Conservation (phyloP, 345 rosid species). For the Raphanus sativus region DNA sequence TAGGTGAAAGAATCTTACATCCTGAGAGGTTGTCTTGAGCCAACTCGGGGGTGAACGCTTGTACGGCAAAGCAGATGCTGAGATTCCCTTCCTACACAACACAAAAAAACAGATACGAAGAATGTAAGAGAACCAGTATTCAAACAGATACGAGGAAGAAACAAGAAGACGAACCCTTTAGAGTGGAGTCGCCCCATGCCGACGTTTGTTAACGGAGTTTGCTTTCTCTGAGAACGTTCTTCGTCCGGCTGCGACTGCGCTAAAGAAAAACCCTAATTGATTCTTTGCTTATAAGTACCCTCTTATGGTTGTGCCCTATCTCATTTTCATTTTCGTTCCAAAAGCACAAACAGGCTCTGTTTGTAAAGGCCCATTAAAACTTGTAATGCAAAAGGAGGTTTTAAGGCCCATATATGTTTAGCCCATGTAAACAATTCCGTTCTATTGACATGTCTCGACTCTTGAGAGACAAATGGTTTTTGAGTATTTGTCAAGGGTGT, state of each 20-base stretch:
- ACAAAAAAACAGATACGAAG: neutral
- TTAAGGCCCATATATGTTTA: neutral
- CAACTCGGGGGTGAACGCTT: constrained; percentile 58
- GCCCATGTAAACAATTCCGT: too few relatives aligned
- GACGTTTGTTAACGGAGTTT: neutral
- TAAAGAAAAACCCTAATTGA: neutral
- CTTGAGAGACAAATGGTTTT: too few relatives aligned
- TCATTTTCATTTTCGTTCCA: neutral
- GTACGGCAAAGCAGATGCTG: constrained; percentile 59
- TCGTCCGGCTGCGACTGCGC: constrained; percentile 20
- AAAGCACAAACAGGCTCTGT: neutral
- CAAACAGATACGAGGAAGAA: neutral
- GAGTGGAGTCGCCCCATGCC: constrained; percentile 66
- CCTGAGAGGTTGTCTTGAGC: constrained; percentile 59
- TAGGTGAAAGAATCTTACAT: constrained; percentile 41
- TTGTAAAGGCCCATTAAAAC: neutral
- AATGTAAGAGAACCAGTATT: neutral
- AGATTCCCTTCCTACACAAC: constrained; percentile 54
- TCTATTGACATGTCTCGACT: too few relatives aligned
- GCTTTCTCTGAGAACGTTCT: constrained; percentile 11
- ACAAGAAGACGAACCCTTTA: constrained; percentile 36
- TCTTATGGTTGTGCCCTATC: neutral
- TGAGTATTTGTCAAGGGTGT: neutral
- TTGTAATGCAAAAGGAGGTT: neutral
- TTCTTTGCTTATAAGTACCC: neutral